phyloP scores from a whole-genome alignment of 2,329 filamentous ascomycete species.

The Dactylellina haptotyla region DNA sequence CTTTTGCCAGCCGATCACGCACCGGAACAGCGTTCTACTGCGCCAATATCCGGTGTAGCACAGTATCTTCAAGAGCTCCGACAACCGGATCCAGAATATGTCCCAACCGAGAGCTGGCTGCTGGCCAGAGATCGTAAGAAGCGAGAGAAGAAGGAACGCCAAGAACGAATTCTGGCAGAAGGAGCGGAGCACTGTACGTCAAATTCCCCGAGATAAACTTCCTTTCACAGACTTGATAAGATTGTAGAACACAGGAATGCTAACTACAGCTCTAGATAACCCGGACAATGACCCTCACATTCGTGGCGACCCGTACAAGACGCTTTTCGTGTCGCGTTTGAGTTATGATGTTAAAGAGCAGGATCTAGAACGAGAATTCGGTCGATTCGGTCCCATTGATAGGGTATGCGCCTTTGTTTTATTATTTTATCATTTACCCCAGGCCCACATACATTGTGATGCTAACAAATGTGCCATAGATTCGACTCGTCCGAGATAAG shows the following conservation, averaged over 20 bases:
- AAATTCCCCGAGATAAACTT: conserved; percentile 2
- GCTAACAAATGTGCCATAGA: conserved; percentile 66
- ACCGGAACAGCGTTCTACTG: conserved; percentile 81
- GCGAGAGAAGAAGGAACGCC: conserved; percentile 77
- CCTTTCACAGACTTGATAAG: no score
- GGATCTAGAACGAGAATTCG: conserved; percentile 92
- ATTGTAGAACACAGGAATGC: no score
- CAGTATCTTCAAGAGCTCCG: conserved; percentile 81
- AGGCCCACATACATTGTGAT: no score
- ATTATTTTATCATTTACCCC: conserved; percentile 16
- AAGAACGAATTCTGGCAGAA: conserved; percentile 73
- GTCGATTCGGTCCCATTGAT: conserved; percentile 92
- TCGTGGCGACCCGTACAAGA: conserved; percentile 92
- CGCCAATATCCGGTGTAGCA: conserved; percentile 76
- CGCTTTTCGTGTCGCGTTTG: conserved; percentile 87
- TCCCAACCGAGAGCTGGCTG: conserved; percentile 91
- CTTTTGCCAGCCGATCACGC: conserved; percentile 83
- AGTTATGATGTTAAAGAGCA: conserved; percentile 89
- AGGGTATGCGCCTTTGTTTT: conserved; percentile 69
- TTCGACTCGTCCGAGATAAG: conserved; percentile 87
- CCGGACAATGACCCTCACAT: conserved; percentile 87
- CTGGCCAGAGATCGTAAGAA: conserved; percentile 85
- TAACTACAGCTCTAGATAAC: conserved; percentile 79
- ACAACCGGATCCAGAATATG: conserved; percentile 75
- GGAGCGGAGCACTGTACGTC: conserved; percentile 72